Base-by-base conservation (phyloP, 495 filamentous ascomycete species). In the Aspergillus heteromorphus region DNA sequence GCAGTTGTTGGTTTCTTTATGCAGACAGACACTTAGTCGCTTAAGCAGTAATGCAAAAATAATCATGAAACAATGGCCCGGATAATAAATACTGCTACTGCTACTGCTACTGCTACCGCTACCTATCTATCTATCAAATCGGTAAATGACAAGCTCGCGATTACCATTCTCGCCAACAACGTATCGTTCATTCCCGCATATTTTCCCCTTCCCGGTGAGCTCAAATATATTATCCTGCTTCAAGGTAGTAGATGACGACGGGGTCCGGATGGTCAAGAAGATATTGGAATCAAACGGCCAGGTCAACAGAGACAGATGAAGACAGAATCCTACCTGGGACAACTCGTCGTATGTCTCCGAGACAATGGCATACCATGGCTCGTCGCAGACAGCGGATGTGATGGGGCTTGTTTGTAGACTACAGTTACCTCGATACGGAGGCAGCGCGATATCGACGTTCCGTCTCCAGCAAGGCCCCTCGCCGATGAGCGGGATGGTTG, bases 161-260 rank as follows among this genome's bases (percentile, higher is more conserved):
- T 66, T 62, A 2, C 61, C 51, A 57, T 83, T 83, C 65, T 86
- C 80, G 4, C 85, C 84, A 10, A 87, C 58, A 16, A 87, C 41
- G 74, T 83, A 87, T 23, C 78, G 62, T 62, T 88, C 85, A 56
- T 83, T 80, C 0, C 84, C 85, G 42, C 65, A 73, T 20, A 88
- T 79, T 56, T 74, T 78, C 3, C 83, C 84, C 57, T 73, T 77
- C 0, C 61, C 73, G 14, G 79, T 57, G 17, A 88, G 64, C 57
- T 84, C 71, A n/a, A 59, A 56, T 64, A 78, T 80, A 42, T 81
- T 65, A 7, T 68, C 63, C 23, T 77, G 73, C 6, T 60, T 59
- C 8, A 83, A 61, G 13, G 70, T 70, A 4, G 70, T 65, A 45
- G 71, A 69, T 3, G 69, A 67, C 0, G 58, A 57, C 11, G 61